Evolutionary conservation across 2,329 filamentous ascomycete genomes (phyloP), one percentile per base, ranked within the genome.

Genomic region (Sporothrix schenckii): DNA sequence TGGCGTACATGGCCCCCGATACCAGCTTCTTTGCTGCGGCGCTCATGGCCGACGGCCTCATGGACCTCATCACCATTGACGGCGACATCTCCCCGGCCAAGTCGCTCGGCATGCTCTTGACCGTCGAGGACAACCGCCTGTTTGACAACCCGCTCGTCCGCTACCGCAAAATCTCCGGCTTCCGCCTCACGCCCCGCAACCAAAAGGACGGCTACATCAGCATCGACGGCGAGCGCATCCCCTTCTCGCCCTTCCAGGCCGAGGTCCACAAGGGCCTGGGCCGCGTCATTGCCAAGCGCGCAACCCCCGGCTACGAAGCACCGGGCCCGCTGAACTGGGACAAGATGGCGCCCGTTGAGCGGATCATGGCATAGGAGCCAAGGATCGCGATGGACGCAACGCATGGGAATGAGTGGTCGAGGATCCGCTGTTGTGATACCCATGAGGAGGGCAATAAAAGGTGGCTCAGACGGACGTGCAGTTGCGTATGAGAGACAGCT

Each of bases 1-100:
- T 98, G 90, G 89, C 91, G 30, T 96, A 91, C 80, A 94, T 99
- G 92, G 90, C 94, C 0, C 86, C 92, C 14, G 90, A 94, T 74
- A 86, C 90, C 71, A 93, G 93, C 76, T 97, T 98, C 82, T 99
- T 97, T 84, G 85, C 92, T 34, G 90, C 92, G 0, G 87, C 94
- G 0, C 85, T 94, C 10, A 91, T 93, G 16, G 89, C 89, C 58
- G 95, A 99, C 77, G 95, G 94, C 13, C 85, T 90, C 73, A 88
- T 97, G 81, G 95, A 99, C 78, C 83, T 98, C 13, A 85, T 97
- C 71, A 91, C 87, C 66, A 89, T 96, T 72, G 87, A 92, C 71
- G 94, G 93, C 71, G 89, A 92, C 74, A 86, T 97, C 24, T 83
- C 88, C 1, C 86, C 90, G 9, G 70, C 85, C 0, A 89, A 88